phyloP scores from a whole-genome alignment of 2,329 filamentous ascomycete species.

The Alternaria panax region DNA sequence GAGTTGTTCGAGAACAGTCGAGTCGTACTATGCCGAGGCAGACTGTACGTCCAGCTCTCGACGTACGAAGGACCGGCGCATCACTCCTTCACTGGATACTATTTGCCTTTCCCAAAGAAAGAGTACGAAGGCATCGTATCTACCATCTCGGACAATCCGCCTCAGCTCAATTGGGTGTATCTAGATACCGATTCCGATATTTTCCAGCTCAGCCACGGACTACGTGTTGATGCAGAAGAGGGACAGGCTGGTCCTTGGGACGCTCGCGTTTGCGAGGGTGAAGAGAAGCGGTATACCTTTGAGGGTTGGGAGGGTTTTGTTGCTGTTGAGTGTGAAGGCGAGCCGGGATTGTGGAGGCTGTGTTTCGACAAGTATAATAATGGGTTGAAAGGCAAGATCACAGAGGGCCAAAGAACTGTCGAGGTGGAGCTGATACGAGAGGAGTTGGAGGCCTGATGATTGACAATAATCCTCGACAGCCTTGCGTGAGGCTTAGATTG shows the following conservation, averaged over 20 bases:
- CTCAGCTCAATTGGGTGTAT: conserved; percentile 73
- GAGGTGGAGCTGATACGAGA: conserved; percentile 28
- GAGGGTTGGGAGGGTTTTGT: conserved; percentile 64
- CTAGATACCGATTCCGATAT: conserved; percentile 63
- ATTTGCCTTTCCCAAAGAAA: conserved; percentile 56
- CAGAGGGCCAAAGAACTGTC: conserved; percentile 24
- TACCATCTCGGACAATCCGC: conserved; percentile 60
- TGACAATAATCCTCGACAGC: background rate
- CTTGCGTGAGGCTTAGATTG: background rate
- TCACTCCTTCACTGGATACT: conserved; percentile 59
- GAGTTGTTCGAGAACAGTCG: conserved; percentile 23
- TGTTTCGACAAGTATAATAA: conserved; percentile 57
- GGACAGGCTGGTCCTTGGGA: conserved; percentile 51
- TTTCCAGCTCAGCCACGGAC: conserved; percentile 51
- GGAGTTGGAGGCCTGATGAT: conserved; percentile 12
- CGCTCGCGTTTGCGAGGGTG: conserved; percentile 76
- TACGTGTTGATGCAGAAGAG: conserved; percentile 68
- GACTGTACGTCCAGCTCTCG: conserved; percentile 30
- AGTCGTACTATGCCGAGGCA: conserved; percentile 25
- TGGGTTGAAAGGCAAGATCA: conserved; percentile 49
- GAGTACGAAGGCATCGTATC: conserved; percentile 56
- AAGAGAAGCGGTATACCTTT: conserved; percentile 62
- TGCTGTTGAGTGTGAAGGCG: conserved; percentile 59
- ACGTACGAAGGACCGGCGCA: conserved; percentile 23
- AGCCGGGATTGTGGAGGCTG: conserved; percentile 59